Percentiles rank a stretch among this genome's conserved stretches.
Evolutionary conservation across 2,329 filamentous ascomycete species (phyloP).

Genomic region (Penicillium sp.): DNA sequence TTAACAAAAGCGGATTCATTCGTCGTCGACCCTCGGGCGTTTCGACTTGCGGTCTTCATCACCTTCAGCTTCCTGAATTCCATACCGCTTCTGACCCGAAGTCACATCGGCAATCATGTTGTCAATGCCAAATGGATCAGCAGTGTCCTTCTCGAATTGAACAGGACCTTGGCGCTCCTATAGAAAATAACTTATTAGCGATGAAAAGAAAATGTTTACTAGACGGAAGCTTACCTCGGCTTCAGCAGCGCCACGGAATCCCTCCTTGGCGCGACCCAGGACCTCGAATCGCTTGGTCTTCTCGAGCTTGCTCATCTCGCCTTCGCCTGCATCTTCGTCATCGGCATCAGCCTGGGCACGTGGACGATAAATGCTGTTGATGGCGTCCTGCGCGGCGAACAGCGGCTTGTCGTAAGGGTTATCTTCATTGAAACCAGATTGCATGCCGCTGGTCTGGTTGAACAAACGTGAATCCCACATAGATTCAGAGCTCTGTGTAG

Average conservation of each 20-base stretch:
- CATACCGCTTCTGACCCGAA: constrained; percentile 49
- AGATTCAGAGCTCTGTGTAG: constrained; percentile 83
- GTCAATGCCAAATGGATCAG: constrained; percentile 91
- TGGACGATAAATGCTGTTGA: constrained; percentile 90
- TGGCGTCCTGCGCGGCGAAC: constrained; percentile 92
- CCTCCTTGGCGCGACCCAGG: constrained; percentile 75
- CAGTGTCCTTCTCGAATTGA: constrained; percentile 86
- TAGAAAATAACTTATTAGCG: constrained; percentile 1
- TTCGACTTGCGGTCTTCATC: constrained; percentile 54
- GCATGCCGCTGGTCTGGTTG: constrained; percentile 89
- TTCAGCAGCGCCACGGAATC: constrained; percentile 80
- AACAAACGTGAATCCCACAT: constrained; percentile 98
- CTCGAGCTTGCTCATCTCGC: constrained; percentile 83
- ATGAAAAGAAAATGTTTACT: background rate
- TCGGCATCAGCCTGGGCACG: constrained; percentile 70
- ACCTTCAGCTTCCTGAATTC: constrained; percentile 43
- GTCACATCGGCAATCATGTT: constrained; percentile 82
- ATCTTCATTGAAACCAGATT: constrained; percentile 93
- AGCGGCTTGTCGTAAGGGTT: constrained; percentile 96
- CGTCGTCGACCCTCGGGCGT: constrained; percentile 75
- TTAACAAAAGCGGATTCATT: constrained; percentile 37
- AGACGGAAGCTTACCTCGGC: constrained; percentile 63
- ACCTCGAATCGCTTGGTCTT: constrained; percentile 85
- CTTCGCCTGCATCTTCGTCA: constrained; percentile 75
- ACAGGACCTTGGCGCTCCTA: constrained; percentile 84